Evolutionary conservation across 495 filamentous ascomycete species (phyloP).

Genomic region (Amorphotheca resinae): DNA sequence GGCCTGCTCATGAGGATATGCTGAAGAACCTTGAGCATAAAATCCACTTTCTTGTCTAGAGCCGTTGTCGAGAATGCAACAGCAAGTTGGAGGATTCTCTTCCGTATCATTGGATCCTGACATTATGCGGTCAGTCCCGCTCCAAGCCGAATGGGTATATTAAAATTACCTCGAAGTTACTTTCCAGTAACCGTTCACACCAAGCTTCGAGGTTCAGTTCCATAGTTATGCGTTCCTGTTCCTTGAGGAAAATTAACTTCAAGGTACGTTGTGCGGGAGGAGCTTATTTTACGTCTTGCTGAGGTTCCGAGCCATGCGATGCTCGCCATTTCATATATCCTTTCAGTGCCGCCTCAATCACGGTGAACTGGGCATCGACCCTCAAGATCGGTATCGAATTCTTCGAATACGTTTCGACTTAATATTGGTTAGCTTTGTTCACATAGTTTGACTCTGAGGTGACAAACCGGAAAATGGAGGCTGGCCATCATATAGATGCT

Average conservation of each 20-base stretch:
- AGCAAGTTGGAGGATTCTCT: constrained; percentile 69
- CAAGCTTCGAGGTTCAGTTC: constrained; percentile 64
- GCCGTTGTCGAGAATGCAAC: constrained; percentile 77
- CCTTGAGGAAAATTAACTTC: constrained; percentile 24
- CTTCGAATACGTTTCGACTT: constrained; percentile 70
- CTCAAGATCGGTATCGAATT: constrained; percentile 62
- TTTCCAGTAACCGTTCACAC: constrained; percentile 61
- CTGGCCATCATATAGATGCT: constrained; percentile 59
- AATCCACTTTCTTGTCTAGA: constrained; percentile 60
- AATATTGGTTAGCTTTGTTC: constrained; percentile 15
- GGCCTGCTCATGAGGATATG: constrained; percentile 76
- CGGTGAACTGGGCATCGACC: constrained; percentile 78
- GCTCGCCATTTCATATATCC: constrained; percentile 75
- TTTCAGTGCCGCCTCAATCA: constrained; percentile 83
- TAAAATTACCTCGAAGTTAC: constrained; percentile 42
- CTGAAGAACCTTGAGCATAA: constrained; percentile 79
- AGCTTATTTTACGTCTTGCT: constrained; percentile 31
- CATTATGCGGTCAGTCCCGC: not conserved
- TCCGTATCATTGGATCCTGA: constrained; percentile 78
- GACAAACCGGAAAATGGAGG: constrained; percentile 55
- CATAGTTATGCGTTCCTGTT: constrained; percentile 47
- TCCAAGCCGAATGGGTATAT: not conserved
- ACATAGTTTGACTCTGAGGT: constrained; percentile 15
- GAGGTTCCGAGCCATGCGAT: constrained; percentile 36
- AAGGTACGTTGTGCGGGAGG: not conserved